Conservation (phyloP, 177 flowering plant genomes). For the Telopea speciosissima region DNA sequence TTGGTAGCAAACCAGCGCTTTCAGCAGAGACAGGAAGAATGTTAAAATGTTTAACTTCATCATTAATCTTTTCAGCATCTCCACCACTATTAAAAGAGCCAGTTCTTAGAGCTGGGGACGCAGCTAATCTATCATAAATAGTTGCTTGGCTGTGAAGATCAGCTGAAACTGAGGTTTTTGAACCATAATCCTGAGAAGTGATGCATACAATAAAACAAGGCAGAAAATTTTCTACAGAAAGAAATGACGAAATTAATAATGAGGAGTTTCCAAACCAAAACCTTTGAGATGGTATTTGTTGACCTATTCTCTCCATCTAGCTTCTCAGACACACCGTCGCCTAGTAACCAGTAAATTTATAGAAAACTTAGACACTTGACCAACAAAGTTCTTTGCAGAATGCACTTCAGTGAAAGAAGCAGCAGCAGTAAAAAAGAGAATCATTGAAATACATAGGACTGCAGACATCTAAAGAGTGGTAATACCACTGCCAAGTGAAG, state of each 20-base stretch:
- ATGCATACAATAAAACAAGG: not conserved
- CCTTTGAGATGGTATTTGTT: conserved; percentile 22
- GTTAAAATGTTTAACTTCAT: conserved; percentile 35
- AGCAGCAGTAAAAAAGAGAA: not conserved
- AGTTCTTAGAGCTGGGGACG: conserved; percentile 29
- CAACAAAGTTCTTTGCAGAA: conserved; percentile 3
- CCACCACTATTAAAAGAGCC: conserved; percentile 16
- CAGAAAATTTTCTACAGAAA: not conserved
- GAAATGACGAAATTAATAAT: not conserved
- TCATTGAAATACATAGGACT: not conserved
- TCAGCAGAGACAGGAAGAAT: conserved; percentile 90
- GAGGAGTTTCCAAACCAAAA: not conserved
- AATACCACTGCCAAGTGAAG: conserved; percentile 26
- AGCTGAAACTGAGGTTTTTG: conserved; percentile 23
- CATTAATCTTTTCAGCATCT: conserved; percentile 26
- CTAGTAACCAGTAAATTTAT: conserved; percentile 11
- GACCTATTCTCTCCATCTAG: conserved; percentile 16
- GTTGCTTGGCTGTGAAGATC: conserved; percentile 61
- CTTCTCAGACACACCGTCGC: conserved; percentile 13
- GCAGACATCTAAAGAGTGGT: not conserved
- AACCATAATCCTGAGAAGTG: conserved; percentile 31
- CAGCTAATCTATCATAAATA: conserved; percentile 61
- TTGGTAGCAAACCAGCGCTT: conserved; percentile 59
- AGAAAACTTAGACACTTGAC: not conserved
- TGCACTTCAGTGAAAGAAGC: not conserved